Percentiles rank a stretch among this genome's conserved stretches.
phyloP scores from a whole-genome alignment of 225 moss, liverwort and hornwort genomes.

The Polytrichum commune region DNA sequence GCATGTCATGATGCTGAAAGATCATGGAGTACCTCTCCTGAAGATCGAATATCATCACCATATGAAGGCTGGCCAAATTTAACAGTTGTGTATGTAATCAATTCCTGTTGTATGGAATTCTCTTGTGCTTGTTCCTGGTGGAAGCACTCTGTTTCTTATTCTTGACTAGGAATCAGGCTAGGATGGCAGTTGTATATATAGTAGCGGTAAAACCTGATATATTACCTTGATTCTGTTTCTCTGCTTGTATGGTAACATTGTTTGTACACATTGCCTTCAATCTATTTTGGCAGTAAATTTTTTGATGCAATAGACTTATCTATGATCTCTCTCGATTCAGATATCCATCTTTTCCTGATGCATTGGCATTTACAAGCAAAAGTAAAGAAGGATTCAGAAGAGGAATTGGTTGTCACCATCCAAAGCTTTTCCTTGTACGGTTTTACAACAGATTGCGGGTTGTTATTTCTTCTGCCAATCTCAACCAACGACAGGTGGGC shows the following conservation, averaged over 20 bases:
- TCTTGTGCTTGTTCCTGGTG: neutral
- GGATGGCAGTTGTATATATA: too few species aligned
- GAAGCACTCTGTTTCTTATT: too few species aligned
- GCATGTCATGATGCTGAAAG: constrained; percentile 39
- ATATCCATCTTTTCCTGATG: constrained; percentile 44
- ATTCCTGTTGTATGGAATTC: neutral
- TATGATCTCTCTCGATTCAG: constrained; percentile 9
- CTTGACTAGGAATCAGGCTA: too few species aligned
- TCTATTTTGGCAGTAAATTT: too few species aligned
- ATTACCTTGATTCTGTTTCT: too few species aligned
- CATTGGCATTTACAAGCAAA: constrained; percentile 29
- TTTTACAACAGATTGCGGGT: constrained; percentile 33
- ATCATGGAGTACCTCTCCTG: constrained; percentile 37
- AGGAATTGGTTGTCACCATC: constrained; percentile 56
- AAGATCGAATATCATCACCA: constrained; percentile 39
- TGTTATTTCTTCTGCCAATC: constrained; percentile 50
- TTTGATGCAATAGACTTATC: too few species aligned
- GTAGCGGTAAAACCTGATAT: too few species aligned
- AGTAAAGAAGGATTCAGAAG: constrained; percentile 23
- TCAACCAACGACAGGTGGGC: constrained; percentile 35
- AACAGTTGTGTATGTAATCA: constrained; percentile 37
- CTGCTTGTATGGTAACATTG: too few species aligned
- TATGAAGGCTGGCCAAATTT: constrained; percentile 41
- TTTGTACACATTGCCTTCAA: too few species aligned
- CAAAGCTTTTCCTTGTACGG: constrained; percentile 46